Percentiles rank a stretch among this genome's conserved stretches.
Conservation (phyloP, 2,329 filamentous ascomycete species). For the Hymenoscyphus salicellus region DNA sequence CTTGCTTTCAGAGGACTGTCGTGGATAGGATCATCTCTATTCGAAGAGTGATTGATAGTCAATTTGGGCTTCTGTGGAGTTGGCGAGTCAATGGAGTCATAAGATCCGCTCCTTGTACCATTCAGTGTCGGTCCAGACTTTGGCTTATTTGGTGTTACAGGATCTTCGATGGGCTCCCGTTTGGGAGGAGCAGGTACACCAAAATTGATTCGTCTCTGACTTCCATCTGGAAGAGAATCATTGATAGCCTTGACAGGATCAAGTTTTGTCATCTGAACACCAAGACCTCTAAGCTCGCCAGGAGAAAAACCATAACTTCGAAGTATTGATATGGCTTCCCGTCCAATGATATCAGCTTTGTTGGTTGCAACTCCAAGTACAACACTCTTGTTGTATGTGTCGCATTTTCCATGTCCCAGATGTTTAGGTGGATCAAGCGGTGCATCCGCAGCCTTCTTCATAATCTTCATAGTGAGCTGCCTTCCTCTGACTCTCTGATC, state of each 20-base stretch:
- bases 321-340: slow-evolving; percentile 81
- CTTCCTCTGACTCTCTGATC: slow-evolving; percentile 84
- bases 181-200: slow-evolving; percentile 46
- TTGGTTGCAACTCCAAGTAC: slow-evolving; percentile 83
- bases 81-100: slow-evolving; percentile 26
- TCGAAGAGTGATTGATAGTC: slow-evolving; percentile 8
- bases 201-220: slow-evolving; percentile 77
- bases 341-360: slow-evolving; percentile 65
- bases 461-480: slow-evolving; percentile 90
- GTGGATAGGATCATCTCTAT: slow-evolving; percentile 49
- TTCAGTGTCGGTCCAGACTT: slow-evolving; percentile 30
- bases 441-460: slow-evolving; percentile 81
- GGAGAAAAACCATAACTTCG: slow-evolving; percentile 80
- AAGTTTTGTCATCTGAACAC: slow-evolving; percentile 89
- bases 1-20: slow-evolving; percentile 54
- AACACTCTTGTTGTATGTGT: slow-evolving; percentile 86
- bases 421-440: slow-evolving; percentile 91
- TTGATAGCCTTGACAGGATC: slow-evolving; percentile 67
- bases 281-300: slow-evolving; percentile 88
- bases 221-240: slow-evolving; percentile 61
- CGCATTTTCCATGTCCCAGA: slow-evolving; percentile 91
- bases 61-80: slow-evolving; percentile 30
- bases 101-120: background rate
- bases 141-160: slow-evolving; percentile 40
- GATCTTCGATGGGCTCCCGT: slow-evolving; percentile 50